Evolutionary conservation across 345 rosid genomes (phyloP), one percentile per base, ranked within the genome.

Genomic region (Dipteronia sinensis): DNA sequence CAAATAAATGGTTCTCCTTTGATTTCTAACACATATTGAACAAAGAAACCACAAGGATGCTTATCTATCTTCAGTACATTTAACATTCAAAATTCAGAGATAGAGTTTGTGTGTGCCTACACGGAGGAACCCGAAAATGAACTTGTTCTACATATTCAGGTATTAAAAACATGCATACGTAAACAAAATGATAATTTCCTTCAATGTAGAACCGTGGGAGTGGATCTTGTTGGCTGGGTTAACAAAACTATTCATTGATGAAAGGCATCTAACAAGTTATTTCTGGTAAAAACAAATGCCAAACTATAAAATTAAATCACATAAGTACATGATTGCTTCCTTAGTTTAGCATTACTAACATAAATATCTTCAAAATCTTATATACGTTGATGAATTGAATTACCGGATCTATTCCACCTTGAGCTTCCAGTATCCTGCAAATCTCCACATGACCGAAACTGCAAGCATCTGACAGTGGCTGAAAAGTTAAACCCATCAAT

Each of bases 401-500:
- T 87, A 88, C 92, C 84, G 90, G 92, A 81, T 90, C 92, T 63
- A 62, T 86, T 75, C 92, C 94, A 69, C 90, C 90, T 61, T 20
- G 74, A 75, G 78, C 78, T 85, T 82, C 85, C 65, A 90, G 65
- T 69, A 86, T 86, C 86, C 74, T 81, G 89, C 92, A 86, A 51
- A 85, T 86, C 19, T 81, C 84, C 20, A 70, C 77, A 25, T 90
- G 92, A 42, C 81, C 77, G 75, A 79, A 83, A 78, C 88, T 86
- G 67, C 84, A 77, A 69, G 92, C 90, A 81, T 90, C 91, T 29
- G 90, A 89, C 63, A 88, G 79, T 67, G 94, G 91, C 92, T 90
- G 87, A 85, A 81, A 75, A 12, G 29, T 47, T 1, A 17, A 64
- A 47, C 56, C 75, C 10, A 69, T 77, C 73, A 82, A 51, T 20